Base-by-base conservation (phyloP, 805 yeast genomes). In the Cyberlindnera euphorbiiphila region DNA sequence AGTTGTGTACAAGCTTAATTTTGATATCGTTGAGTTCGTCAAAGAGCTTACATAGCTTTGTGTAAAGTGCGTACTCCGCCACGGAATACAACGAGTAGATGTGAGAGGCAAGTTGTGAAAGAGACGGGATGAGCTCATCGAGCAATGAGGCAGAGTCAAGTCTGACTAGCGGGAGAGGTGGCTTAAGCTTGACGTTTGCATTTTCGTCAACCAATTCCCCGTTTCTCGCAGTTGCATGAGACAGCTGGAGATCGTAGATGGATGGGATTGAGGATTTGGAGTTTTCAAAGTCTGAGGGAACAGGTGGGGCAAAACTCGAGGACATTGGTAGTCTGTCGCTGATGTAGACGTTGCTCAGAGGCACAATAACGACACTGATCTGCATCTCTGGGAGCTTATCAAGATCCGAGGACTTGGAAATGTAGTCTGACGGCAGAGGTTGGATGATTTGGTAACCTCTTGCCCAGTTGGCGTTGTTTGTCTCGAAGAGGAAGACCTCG, bases 401-500 rank as follows among this genome's bases (percentile, higher is more conserved):
- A 46, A 77, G 65, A 46, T 76, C 73, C 19, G 76, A 72, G 1
- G 62, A 54, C 39, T 78, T 69, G 11, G 83, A 76, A 25, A 80
- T 72, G 58, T 77, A 82, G 53, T 81, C 86, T 22, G 76, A 69
- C 1, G 91, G 91, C 37, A 78, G 62, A 6, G 94, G 89, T 41
- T 78, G 72, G 25, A 81, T 65, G 24, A 82, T 63, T 4, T 76
- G 68, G 57, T 87, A 86, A 10, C 88, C 95, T 49, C 95, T 69
- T 17, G 79, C 86, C 95, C 95, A 87, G 44, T 71, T 71, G 15
- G 68, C 68, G 27, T 63, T 59, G 58, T 72, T 66, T 32, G 71
- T 64, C 54, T 86, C 95, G 54, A 85, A 83, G 14, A 85, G 64
- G 56, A 73, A 84, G 22, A 83, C 77, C 45, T 81, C 85, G 59